Conservation (phyloP, 306 rosid species). For the Prosopis cineraria region DNA sequence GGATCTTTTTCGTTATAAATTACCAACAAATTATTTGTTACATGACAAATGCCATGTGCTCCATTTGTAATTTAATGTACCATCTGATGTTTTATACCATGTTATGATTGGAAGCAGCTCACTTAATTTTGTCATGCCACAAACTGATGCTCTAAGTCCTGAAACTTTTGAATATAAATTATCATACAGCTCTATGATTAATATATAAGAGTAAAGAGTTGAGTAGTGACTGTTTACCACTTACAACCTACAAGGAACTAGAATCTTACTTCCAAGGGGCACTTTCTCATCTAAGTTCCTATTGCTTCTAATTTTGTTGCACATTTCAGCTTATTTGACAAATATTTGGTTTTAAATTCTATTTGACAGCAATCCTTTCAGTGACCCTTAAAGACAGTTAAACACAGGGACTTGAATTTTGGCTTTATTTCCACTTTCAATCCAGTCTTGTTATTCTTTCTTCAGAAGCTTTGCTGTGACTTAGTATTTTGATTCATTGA, state of each 20-base stretch:
- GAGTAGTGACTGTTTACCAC: background rate
- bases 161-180: background rate
- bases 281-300: constrained; percentile 12
- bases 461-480: background rate
- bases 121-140: constrained; percentile 12
- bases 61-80: too few species aligned
- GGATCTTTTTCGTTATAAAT: background rate
- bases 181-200: background rate
- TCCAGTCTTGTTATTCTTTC: background rate
- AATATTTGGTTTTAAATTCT: constrained; percentile 1
- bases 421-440: constrained; percentile 9
- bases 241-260: background rate
- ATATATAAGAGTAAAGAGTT: background rate
- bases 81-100: too few species aligned
- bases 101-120: background rate
- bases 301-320: background rate
- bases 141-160: background rate
- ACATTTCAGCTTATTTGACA: background rate
- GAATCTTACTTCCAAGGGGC: constrained; percentile 7
- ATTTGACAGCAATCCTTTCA: background rate
- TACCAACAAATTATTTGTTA: background rate
- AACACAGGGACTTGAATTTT: background rate
- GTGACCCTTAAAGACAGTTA: background rate
- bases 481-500: background rate
- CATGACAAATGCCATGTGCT: background rate